Evolutionary conservation across 1,284 basidiomycete genomes (phyloP).

Genomic region (Papiliotrema flavescens): DNA sequence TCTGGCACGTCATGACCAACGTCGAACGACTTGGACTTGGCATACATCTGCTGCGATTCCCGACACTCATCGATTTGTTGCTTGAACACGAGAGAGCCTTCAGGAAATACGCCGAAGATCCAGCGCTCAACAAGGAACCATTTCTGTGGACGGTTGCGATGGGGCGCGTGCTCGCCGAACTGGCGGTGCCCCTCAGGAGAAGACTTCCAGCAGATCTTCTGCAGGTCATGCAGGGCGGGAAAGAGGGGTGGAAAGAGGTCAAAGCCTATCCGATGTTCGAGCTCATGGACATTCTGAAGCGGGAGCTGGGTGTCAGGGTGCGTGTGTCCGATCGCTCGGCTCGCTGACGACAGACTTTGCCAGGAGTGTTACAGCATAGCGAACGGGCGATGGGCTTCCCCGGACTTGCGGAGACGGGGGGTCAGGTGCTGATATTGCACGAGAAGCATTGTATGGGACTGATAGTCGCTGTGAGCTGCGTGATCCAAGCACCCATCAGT

Average conservation of each 20-base stretch:
- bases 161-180: neutral
- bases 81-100: too few species aligned
- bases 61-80: too few species aligned
- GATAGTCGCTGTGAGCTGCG: too few species aligned
- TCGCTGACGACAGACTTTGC: neutral
- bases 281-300: neutral
- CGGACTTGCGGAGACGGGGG: too few species aligned
- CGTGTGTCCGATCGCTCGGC: neutral
- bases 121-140: too few species aligned
- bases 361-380: too few species aligned
- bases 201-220: neutral
- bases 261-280: neutral
- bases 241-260: neutral
- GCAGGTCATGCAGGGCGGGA: neutral
- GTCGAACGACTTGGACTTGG: neutral
- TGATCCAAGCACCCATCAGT: too few species aligned
- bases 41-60: neutral
- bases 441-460: too few species aligned
- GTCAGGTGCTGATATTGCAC: too few species aligned
- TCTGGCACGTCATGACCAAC: constrained; percentile 1
- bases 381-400: too few species aligned
- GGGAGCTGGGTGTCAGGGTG: neutral
- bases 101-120: too few species aligned
- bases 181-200: neutral
- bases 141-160: too few species aligned